These are phyloP conservation scores for Apium graveolens DNA, from an alignment of 129 eudicot species.

Conservation along the genomic window DNA sequence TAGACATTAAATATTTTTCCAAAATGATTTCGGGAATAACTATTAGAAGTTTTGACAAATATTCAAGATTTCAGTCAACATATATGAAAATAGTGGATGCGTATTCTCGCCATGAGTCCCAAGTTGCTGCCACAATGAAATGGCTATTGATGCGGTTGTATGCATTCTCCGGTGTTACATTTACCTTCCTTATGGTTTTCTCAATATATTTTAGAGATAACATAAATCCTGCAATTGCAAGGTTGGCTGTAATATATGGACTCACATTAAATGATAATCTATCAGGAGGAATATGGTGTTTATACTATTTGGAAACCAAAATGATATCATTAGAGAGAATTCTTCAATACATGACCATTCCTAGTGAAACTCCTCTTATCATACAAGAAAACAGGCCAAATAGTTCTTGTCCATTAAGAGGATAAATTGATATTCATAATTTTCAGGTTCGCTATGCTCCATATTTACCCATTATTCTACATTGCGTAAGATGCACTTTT, in stretches of 20 bases:
- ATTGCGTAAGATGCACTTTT: conserved; percentile 62
- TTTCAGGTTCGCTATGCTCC: conserved; percentile 88
- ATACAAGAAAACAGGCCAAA: conserved; percentile 52
- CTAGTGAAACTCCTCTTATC: conserved; percentile 81
- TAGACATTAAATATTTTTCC: conserved; percentile 84
- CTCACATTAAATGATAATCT: conserved; percentile 53
- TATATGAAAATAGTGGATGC: conserved; percentile 60
- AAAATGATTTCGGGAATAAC: conserved; percentile 91
- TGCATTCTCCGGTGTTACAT: background rate
- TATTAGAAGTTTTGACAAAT: conserved; percentile 74
- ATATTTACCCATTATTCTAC: conserved; percentile 70
- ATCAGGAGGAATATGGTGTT: conserved; percentile 50
- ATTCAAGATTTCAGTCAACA: conserved; percentile 53
- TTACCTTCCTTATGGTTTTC: background rate
- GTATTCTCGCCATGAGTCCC: conserved; percentile 79
- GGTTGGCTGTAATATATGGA: conserved; percentile 75
- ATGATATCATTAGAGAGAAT: conserved; percentile 97
- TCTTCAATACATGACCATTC: conserved; percentile 67
- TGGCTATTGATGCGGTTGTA: conserved; percentile 79
- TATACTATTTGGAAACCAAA: conserved; percentile 75
- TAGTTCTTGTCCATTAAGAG: conserved; percentile 68
- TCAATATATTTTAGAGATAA: background rate
- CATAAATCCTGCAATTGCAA: conserved; percentile 42
- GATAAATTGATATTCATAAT: conserved; percentile 62
- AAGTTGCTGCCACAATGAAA: conserved; percentile 72